Evolutionary conservation across 1,284 basidiomycete species (phyloP).

Genomic region (Ceratobasidium sp.): DNA sequence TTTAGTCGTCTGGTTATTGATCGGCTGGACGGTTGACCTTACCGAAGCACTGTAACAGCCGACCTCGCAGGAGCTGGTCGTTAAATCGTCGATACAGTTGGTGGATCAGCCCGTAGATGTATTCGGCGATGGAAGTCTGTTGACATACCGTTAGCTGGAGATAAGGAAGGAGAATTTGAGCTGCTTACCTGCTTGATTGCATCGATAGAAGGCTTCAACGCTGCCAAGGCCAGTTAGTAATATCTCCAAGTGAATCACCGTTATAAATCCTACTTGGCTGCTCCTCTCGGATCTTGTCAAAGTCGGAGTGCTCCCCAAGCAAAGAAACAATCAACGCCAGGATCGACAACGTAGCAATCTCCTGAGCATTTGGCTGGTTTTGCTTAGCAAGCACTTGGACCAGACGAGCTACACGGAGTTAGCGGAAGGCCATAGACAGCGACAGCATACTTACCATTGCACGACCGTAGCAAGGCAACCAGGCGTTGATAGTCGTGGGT

Average conservation of each 20-base stretch:
- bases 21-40: conserved; percentile 43
- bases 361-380: conserved; percentile 20
- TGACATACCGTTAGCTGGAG: conserved; percentile 14
- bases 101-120: conserved; percentile 77
- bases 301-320: conserved; percentile 86
- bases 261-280: conserved; percentile 57
- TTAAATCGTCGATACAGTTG: conserved; percentile 69
- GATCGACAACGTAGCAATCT: conserved; percentile 50
- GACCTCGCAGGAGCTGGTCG: conserved; percentile 63
- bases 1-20: not conserved
- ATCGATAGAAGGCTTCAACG: conserved; percentile 64
- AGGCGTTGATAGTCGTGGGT: conserved; percentile 85
- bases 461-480: conserved; percentile 79
- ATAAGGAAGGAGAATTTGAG: conserved; percentile 2
- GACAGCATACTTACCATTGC: conserved; percentile 64
- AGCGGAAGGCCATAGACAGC: not conserved
- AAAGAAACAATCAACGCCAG: conserved; percentile 83
- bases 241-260: not conserved
- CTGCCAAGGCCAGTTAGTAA: conserved; percentile 50
- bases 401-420: conserved; percentile 20
- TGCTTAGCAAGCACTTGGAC: conserved; percentile 38
- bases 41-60: conserved; percentile 85
- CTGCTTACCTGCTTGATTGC: conserved; percentile 62
- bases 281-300: conserved; percentile 74
- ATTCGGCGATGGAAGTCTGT: conserved; percentile 76